A percentile compares a stretch with the other conserved stretches of the same genome.
Conservation (phyloP, 73 alveolate genomes). For the Paraurostyla sp. region DNA sequence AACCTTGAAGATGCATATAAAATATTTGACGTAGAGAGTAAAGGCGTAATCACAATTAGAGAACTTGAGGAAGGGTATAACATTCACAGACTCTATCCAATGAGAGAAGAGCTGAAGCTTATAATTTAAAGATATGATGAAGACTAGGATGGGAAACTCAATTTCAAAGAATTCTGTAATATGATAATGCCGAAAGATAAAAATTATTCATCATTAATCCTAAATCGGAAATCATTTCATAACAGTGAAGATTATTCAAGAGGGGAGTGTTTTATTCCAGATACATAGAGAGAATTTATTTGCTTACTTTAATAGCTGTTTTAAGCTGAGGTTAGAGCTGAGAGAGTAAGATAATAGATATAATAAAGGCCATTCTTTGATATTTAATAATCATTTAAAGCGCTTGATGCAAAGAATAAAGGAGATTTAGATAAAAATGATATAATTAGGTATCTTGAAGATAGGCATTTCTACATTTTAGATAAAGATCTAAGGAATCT, state of each 20-base stretch:
- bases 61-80: conserved; percentile 32
- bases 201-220: conserved; percentile 6
- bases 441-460: neutral
- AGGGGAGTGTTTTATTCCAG: conserved; percentile 23
- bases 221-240: neutral
- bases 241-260: neutral
- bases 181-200: conserved; percentile 43
- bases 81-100: conserved; percentile 9
- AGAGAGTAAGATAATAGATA: neutral
- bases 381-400: neutral
- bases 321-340: conserved; percentile 26
- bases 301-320: neutral
- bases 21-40: conserved; percentile 18
- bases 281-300: conserved; percentile 23
- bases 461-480: conserved; percentile 10
- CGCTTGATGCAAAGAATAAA: neutral
- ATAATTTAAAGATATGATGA: neutral
- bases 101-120: conserved; percentile 3
- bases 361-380: neutral
- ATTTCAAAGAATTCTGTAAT: conserved; percentile 1
- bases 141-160: conserved; percentile 39
- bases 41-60: conserved; percentile 22
- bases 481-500: conserved; percentile 6
- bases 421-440: neutral
- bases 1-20: conserved; percentile 32